These are phyloP conservation scores for Aspergillus vadensis DNA, from an alignment of 2,329 filamentous ascomycete genomes.

Conservation along the genomic window DNA sequence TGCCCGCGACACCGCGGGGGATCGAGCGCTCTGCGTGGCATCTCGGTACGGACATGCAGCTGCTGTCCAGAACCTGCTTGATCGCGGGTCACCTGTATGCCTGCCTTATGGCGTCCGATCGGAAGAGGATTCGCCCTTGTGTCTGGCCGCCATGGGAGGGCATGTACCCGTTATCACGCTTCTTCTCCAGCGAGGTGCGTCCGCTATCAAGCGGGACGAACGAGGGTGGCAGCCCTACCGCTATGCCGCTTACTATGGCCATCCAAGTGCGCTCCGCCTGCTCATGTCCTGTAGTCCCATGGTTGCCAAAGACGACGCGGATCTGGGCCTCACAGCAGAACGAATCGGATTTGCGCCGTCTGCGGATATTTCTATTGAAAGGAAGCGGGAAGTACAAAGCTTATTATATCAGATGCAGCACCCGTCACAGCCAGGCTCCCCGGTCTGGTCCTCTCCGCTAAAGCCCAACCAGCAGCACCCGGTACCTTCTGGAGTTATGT, in stretches of 20 bases:
- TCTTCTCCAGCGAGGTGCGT: constrained; percentile 37
- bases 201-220: constrained; percentile 38
- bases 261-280: constrained; percentile 36
- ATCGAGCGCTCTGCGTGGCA: constrained; percentile 38
- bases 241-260: constrained; percentile 43
- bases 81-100: constrained; percentile 34
- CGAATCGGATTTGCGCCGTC: constrained; percentile 30
- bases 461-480: not conserved
- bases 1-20: constrained; percentile 35
- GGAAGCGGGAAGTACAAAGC: constrained; percentile 22
- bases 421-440: not conserved
- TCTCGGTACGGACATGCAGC: constrained; percentile 36
- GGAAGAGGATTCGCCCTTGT: constrained; percentile 43
- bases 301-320: constrained; percentile 15
- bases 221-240: constrained; percentile 40
- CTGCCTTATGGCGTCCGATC: constrained; percentile 25
- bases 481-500: not conserved
- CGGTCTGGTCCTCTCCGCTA: not conserved
- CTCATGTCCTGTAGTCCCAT: constrained; percentile 30
- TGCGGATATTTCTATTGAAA: constrained; percentile 24
- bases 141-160: constrained; percentile 39
- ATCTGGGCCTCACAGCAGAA: constrained; percentile 21
- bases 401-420: constrained; percentile 20
- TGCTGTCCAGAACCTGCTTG: constrained; percentile 37
- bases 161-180: constrained; percentile 36